A percentile compares a stretch with the other conserved stretches of the same genome.
Conservation (phyloP, 1,139 yeast species). For the Williopsis jadinii region DNA sequence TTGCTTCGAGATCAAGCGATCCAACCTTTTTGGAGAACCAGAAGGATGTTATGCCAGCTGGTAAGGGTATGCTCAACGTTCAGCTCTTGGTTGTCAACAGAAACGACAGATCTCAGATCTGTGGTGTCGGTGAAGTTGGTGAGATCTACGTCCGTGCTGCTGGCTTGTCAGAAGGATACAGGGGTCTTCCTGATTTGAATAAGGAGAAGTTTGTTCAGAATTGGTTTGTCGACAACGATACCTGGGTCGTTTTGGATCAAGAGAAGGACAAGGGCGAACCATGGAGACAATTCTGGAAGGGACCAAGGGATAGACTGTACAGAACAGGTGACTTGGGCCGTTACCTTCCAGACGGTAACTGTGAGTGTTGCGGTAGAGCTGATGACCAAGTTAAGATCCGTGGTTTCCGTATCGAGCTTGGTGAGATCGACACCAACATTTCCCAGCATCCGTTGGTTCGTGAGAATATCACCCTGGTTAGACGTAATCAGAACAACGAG, state of each 20-base stretch:
- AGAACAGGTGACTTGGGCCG: conserved; percentile 98
- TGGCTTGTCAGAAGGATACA: conserved; percentile 93
- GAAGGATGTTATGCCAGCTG: conserved; percentile 98
- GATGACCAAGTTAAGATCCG: conserved; percentile 98
- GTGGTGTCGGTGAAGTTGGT: conserved; percentile 99
- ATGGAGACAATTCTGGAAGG: conserved; percentile 83
- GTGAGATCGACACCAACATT: conserved; percentile 95
- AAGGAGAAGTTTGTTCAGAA: conserved; percentile 80
- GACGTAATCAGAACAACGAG: conserved; percentile 88
- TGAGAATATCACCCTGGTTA: conserved; percentile 88
- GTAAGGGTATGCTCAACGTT: conserved; percentile 93
- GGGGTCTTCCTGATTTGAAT: conserved; percentile 85
- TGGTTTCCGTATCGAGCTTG: conserved; percentile 96
- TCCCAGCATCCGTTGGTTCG: conserved; percentile 89
- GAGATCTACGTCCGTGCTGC: conserved; percentile 98
- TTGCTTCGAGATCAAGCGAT: conserved; percentile 64
- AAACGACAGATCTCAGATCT: conserved; percentile 75
- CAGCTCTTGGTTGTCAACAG: conserved; percentile 92
- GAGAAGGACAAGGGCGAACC: conserved; percentile 34
- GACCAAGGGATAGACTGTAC: conserved; percentile 92
- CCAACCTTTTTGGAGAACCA: conserved; percentile 71
- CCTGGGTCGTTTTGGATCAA: conserved; percentile 55
- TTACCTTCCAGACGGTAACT: conserved; percentile 93
- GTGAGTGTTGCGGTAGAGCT: conserved; percentile 98
- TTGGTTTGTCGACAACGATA: conserved; percentile 68